Evolutionary conservation across 257 asterid genomes (phyloP).

Genomic region (Hygrophila difformis): DNA sequence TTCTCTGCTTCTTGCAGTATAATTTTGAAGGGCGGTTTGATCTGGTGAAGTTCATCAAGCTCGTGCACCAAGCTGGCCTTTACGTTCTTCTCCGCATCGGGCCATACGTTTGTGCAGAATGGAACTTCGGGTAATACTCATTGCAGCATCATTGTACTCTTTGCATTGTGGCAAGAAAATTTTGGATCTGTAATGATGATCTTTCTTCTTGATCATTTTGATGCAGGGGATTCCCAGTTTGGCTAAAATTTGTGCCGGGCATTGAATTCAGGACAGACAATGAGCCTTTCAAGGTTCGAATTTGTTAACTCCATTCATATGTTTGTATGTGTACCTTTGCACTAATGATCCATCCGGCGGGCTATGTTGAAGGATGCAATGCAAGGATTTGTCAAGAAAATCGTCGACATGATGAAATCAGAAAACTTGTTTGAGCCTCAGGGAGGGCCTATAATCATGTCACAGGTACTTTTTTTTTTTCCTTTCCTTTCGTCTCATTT

Average conservation of each 20-base stretch:
- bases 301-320: neutral
- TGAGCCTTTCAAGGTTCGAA: conserved; percentile 52
- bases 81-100: conserved; percentile 47
- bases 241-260: conserved; percentile 71
- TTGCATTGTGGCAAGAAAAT: too few relatives aligned
- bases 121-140: conserved; percentile 53
- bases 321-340: neutral
- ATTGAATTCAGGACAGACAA: conserved; percentile 62
- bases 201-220: conserved; percentile 18
- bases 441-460: conserved; percentile 66
- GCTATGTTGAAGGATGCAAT: conserved; percentile 38
- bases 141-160: too few relatives aligned
- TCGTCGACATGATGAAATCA: conserved; percentile 51
- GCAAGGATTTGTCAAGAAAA: conserved; percentile 51
- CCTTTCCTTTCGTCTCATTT: neutral
- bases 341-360: too few relatives aligned
- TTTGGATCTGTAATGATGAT: neutral
- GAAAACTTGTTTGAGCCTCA: conserved; percentile 59
- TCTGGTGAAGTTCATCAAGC: conserved; percentile 41
- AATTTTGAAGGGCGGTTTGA: conserved; percentile 53
- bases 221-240: conserved; percentile 76
- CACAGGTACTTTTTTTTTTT: conserved; percentile 33
- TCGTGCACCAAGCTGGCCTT: conserved; percentile 46
- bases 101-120: conserved; percentile 68
- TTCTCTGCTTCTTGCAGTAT: conserved; percentile 40